These are phyloP conservation scores for Aspergillus texensis DNA, from an alignment of 2,329 filamentous ascomycete species.

Conservation along the genomic window DNA sequence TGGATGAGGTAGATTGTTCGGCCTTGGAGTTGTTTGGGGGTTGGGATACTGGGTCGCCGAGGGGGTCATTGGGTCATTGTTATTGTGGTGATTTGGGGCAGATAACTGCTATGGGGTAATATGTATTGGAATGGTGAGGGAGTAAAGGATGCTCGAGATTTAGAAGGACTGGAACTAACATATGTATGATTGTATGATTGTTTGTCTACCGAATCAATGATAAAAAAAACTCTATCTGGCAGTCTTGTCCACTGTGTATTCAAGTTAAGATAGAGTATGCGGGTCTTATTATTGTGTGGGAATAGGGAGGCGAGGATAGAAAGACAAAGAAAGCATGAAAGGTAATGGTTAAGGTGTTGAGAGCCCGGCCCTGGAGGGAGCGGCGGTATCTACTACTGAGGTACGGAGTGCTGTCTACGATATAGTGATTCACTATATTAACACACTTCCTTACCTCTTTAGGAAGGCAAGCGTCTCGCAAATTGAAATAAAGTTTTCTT, in stretches of 20 bases:
- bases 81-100: neutral
- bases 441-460: neutral
- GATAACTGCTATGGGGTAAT: neutral
- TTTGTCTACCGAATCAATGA: neutral
- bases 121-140: neutral
- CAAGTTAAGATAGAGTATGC: neutral
- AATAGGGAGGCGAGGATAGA: neutral
- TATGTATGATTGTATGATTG: neutral
- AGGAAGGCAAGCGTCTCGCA: neutral
- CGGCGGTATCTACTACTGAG: too few species aligned
- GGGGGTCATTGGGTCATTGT: neutral
- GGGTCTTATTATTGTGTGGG: neutral
- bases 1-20: neutral
- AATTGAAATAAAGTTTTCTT: neutral
- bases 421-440: neutral
- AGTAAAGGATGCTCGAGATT: neutral
- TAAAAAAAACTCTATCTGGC: neutral
- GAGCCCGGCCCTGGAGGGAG: too few species aligned
- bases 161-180: neutral
- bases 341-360: too few species aligned
- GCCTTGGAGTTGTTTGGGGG: neutral
- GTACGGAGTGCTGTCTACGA: neutral
- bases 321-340: too few species aligned
- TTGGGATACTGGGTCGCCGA: neutral
- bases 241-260: neutral